A percentile compares a stretch with the other conserved stretches of the same genome.
Conservation (phyloP, 2,329 filamentous ascomycete species). For the Hymenoscyphus fraxineus region DNA sequence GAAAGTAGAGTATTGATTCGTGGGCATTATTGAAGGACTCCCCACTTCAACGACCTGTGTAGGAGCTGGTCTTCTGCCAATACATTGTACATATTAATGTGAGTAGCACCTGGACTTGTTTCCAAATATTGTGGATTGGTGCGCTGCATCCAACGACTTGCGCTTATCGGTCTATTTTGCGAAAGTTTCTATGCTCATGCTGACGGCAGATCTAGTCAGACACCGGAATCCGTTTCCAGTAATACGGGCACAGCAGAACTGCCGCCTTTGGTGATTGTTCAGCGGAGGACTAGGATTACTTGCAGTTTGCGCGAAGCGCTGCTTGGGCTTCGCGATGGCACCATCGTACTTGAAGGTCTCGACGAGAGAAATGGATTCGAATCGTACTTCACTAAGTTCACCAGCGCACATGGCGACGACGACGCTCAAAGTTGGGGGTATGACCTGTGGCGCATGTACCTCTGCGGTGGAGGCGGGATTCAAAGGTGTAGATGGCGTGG, state of each 20-base stretch:
- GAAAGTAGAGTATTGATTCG: neutral
- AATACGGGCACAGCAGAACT: conserved; percentile 1
- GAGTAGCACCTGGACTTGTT: neutral
- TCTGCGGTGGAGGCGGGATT: conserved; percentile 94
- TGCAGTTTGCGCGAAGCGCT: neutral
- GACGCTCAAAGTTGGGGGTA: conserved; percentile 85
- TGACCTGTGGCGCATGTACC: conserved; percentile 90
- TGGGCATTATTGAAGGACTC: neutral
- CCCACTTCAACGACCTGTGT: conserved; percentile 6
- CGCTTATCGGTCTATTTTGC: neutral
- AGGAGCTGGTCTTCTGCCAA: conserved; percentile 32
- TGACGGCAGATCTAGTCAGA: conserved; percentile 2
- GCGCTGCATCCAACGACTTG: neutral
- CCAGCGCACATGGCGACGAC: conserved; percentile 76
- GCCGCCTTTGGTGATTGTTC: neutral
- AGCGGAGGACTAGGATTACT: neutral
- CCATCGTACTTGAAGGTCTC: conserved; percentile 30
- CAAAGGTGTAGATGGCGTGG: conserved; percentile 74
- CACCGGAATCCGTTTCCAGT: neutral
- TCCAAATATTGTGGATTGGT: no score
- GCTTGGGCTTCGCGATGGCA: conserved; percentile 27
- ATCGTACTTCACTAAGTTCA: conserved; percentile 18
- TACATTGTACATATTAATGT: conserved; percentile 17
- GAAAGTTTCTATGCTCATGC: neutral
- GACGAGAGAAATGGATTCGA: conserved; percentile 16